Evolutionary conservation across 2,329 filamentous ascomycete genomes (phyloP).

Genomic region (Pseudogymnoascus sp.): DNA sequence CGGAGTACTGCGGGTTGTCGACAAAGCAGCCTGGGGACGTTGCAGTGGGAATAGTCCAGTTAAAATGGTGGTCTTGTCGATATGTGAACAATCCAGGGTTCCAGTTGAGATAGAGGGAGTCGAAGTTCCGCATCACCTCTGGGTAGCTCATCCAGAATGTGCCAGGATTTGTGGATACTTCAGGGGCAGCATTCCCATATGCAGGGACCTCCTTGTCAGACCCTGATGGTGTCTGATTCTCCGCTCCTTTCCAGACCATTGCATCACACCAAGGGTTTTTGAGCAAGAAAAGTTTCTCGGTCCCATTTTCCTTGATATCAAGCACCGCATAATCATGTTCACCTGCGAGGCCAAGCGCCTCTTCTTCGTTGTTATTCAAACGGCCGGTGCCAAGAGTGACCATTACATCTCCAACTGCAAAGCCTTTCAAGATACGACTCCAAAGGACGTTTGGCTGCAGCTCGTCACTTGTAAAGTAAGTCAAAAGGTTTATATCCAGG

Average conservation of each 20-base stretch:
- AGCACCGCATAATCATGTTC: slow-evolving; percentile 93
- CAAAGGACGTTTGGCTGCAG: slow-evolving; percentile 69
- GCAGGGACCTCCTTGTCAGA: slow-evolving; percentile 15
- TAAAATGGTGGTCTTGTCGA: slow-evolving; percentile 84
- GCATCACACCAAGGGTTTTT: slow-evolving; percentile 96
- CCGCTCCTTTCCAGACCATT: slow-evolving; percentile 56
- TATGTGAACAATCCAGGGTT: slow-evolving; percentile 75
- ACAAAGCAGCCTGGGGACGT: slow-evolving; percentile 47
- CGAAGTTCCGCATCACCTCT: slow-evolving; percentile 82
- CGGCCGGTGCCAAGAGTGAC: slow-evolving; percentile 86
- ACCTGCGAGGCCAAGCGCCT: slow-evolving; percentile 70
- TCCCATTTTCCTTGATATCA: slow-evolving; percentile 59
- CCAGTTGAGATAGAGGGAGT: slow-evolving; percentile 97
- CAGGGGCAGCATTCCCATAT: slow-evolving; percentile 14
- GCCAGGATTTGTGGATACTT: slow-evolving; percentile 44
- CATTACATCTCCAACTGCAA: slow-evolving; percentile 70
- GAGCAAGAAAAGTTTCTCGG: slow-evolving; percentile 63
- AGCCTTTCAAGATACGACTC: slow-evolving; percentile 66
- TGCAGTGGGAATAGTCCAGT: slow-evolving; percentile 56
- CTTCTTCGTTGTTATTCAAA: slow-evolving; percentile 68
- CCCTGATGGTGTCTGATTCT: slow-evolving; percentile 19
- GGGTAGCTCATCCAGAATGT: slow-evolving; percentile 91
- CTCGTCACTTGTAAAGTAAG: slow-evolving; percentile 52
- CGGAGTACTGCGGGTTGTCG: slow-evolving; percentile 64
- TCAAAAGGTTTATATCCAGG: slow-evolving; percentile 3